These are phyloP conservation scores for Pseudohyphozyma bogoriensis DNA, from an alignment of 768 basidiomycete genomes.

Conservation along the genomic window DNA sequence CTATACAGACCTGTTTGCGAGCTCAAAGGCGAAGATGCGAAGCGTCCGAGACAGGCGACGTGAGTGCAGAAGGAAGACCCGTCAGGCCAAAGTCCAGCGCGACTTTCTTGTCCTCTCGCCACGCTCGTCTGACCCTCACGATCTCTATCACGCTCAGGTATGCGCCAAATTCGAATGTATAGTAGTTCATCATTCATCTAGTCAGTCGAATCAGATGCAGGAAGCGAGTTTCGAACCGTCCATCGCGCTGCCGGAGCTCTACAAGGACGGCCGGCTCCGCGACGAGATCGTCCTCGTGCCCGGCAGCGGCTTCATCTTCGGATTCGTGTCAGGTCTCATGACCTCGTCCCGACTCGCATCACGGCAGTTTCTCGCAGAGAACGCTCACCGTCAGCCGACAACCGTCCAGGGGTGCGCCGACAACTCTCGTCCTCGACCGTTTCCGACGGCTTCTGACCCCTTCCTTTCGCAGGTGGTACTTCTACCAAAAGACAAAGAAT, in stretches of 20 bases:
- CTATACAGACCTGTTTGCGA: too few relatives aligned
- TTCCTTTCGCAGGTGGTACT: slow-evolving; percentile 53
- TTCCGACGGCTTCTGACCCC: neutral
- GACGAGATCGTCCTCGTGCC: slow-evolving; percentile 20
- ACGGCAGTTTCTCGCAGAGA: slow-evolving; percentile 80
- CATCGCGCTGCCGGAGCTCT: neutral
- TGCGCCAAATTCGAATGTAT: too few relatives aligned
- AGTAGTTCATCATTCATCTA: too few relatives aligned
- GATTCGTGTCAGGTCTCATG: slow-evolving; percentile 37
- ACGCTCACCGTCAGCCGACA: slow-evolving; percentile 72
- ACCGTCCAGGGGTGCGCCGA: slow-evolving; percentile 56
- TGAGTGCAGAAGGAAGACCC: too few relatives aligned
- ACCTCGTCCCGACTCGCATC: slow-evolving; percentile 62
- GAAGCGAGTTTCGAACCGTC: too few relatives aligned
- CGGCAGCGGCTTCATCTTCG: slow-evolving; percentile 11
- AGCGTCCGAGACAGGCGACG: too few relatives aligned
- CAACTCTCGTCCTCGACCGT: neutral
- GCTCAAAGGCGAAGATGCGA: too few relatives aligned
- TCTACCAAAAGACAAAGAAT: slow-evolving; percentile 93
- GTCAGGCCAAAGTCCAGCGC: too few relatives aligned
- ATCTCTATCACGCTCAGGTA: too few relatives aligned
- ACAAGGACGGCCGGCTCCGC: neutral
- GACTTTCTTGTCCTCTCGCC: neutral
- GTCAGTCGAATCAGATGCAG: too few relatives aligned
- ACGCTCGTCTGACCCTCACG: neutral